Evolutionary conservation across 2,329 filamentous ascomycete species (phyloP).

Genomic region (Hypomyces perniciosus): DNA sequence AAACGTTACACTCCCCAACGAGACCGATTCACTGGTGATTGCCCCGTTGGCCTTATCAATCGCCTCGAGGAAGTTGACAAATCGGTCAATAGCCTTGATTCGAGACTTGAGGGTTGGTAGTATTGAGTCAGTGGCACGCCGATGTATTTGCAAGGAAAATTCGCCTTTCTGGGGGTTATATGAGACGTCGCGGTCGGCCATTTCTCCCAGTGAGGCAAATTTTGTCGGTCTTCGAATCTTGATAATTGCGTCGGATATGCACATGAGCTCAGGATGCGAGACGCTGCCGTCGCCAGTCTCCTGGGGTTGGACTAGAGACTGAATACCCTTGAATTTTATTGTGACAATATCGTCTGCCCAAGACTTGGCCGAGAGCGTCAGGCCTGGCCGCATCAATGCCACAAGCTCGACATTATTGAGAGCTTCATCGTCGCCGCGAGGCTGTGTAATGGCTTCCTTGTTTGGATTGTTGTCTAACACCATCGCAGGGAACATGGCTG

Average conservation of each 20-base stretch:
- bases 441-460: conserved; percentile 11
- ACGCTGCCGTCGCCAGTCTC: conserved; percentile 10
- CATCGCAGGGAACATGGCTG: conserved; percentile 37
- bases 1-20: conserved; percentile 59
- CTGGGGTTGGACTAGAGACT: conserved; percentile 16
- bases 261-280: conserved; percentile 24
- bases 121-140: conserved; percentile 52
- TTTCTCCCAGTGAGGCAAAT: conserved; percentile 49
- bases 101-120: conserved; percentile 53
- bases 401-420: conserved; percentile 17
- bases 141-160: conserved; percentile 56
- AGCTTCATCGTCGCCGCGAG: conserved; percentile 4
- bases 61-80: conserved; percentile 64
- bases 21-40: conserved; percentile 53
- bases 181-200: conserved; percentile 55
- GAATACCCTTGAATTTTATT: conserved; percentile 49
- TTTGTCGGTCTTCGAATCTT: conserved; percentile 47
- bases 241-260: conserved; percentile 49
- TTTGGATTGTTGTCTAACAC: conserved; percentile 19
- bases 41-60: conserved; percentile 51
- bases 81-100: conserved; percentile 60
- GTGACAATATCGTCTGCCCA: conserved; percentile 58
- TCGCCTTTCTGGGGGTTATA: conserved; percentile 55
- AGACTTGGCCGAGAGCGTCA: conserved; percentile 23
- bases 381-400: conserved; percentile 19